A percentile compares a stretch with the other conserved stretches of the same genome.
phyloP scores from a whole-genome alignment of 441 rosid species.

The Omphalea diandra region DNA sequence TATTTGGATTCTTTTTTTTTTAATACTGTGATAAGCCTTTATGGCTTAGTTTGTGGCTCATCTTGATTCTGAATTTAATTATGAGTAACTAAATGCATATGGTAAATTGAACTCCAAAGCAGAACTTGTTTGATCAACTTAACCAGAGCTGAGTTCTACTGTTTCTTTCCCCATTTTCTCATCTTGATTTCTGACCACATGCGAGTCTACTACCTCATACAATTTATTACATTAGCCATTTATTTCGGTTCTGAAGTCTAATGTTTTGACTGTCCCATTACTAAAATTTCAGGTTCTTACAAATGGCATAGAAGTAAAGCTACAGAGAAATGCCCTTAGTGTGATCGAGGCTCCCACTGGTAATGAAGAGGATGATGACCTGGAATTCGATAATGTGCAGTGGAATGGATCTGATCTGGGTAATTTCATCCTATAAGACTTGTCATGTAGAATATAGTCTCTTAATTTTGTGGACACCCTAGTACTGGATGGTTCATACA shows the following conservation, averaged over 20 bases:
- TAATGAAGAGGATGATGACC: conserved; percentile 72
- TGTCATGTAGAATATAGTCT: not conserved
- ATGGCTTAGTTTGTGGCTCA: not conserved
- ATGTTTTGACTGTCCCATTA: conserved; percentile 15
- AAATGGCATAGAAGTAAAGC: conserved; percentile 94
- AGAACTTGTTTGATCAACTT: not conserved
- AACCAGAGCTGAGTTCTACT: not conserved
- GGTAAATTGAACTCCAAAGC: not conserved
- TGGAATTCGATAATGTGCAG: conserved; percentile 58
- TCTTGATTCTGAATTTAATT: not conserved
- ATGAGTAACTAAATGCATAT: too few species aligned
- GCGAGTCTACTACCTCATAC: not conserved
- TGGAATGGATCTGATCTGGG: conserved; percentile 81
- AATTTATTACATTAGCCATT: not conserved
- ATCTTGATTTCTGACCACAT: conserved; percentile 3
- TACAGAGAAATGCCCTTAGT: conserved; percentile 96
- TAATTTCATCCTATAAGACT: conserved; percentile 14
- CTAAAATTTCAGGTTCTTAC: conserved; percentile 70
- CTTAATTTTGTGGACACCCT: not conserved
- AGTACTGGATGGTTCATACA: not conserved
- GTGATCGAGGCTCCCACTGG: conserved; percentile 96
- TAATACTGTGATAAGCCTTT: not conserved
- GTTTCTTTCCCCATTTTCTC: not conserved
- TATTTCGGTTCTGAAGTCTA: conserved; percentile 1
- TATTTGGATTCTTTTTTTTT: not conserved